Evolutionary conservation across 495 filamentous ascomycete species (phyloP).

Genomic region (Geoglossum glabrum): DNA sequence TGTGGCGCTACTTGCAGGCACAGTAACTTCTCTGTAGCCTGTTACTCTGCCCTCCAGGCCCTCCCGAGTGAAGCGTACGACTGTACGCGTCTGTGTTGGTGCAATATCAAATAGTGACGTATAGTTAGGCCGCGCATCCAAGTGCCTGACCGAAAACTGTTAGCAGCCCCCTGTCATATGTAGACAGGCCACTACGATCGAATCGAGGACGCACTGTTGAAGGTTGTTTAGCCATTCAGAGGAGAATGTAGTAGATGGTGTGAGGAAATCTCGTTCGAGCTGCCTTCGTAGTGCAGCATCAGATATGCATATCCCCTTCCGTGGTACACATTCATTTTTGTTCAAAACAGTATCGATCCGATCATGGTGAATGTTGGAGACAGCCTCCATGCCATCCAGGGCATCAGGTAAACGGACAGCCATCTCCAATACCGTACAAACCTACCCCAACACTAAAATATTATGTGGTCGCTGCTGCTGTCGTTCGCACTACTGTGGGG

Average conservation of each 20-base stretch:
- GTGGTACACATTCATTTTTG: constrained; percentile 30
- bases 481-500: no score
- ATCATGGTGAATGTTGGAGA: constrained; percentile 7
- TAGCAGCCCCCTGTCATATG: constrained; percentile 6
- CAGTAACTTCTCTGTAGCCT: constrained; percentile 84
- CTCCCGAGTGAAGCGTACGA: constrained; percentile 79
- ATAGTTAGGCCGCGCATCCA: constrained; percentile 61
- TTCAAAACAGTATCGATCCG: constrained; percentile 38
- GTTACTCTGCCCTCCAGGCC: constrained; percentile 86
- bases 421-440: background rate
- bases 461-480: background rate
- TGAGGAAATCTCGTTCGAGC: constrained; percentile 58
- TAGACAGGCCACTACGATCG: background rate
- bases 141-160: constrained; percentile 35
- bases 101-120: constrained; percentile 66
- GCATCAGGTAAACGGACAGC: background rate
- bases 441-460: background rate
- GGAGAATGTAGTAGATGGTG: constrained; percentile 57
- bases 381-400: background rate
- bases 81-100: constrained; percentile 77
- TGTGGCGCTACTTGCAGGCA: constrained; percentile 73
- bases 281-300: constrained; percentile 39
- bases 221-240: constrained; percentile 68
- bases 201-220: constrained; percentile 38
- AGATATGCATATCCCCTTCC: constrained; percentile 34